Conservation (phyloP, 371 early-diverging fungal genomes). For the Syncephalastrum sp. region DNA sequence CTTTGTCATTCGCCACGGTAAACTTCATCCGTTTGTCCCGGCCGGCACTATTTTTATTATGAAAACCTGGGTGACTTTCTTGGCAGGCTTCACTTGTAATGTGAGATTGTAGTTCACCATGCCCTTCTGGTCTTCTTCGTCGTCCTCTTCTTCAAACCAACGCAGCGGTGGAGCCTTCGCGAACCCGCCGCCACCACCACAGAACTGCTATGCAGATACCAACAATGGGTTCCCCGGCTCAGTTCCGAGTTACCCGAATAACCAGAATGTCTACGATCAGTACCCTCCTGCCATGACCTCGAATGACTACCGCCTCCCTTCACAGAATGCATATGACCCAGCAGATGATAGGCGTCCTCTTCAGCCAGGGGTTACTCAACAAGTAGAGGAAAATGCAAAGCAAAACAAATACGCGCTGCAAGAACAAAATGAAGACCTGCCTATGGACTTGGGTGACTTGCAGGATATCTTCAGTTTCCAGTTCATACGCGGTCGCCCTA, state of each 20-base stretch:
- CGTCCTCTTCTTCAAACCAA: too few species aligned
- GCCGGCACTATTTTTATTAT: too few species aligned
- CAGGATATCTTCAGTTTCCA: slow-evolving; percentile 35
- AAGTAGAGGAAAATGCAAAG: not conserved
- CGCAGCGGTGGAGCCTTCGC: too few species aligned
- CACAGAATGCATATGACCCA: not conserved
- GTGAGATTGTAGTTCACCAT: too few species aligned
- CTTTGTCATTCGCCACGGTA: too few species aligned
- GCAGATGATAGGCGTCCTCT: too few species aligned
- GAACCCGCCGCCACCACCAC: slow-evolving; percentile 1
- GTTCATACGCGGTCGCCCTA: slow-evolving; percentile 32
- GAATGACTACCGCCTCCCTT: not conserved
- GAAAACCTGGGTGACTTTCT: too few species aligned
- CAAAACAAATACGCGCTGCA: slow-evolving; percentile 11
- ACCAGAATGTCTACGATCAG: slow-evolving; percentile 2
- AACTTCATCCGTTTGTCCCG: too few species aligned
- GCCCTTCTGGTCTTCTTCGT: too few species aligned
- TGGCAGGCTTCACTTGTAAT: too few species aligned
- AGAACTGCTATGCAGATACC: slow-evolving; percentile 16
- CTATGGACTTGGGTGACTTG: slow-evolving; percentile 30
- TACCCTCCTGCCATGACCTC: slow-evolving; percentile 3
- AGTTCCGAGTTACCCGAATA: too few species aligned
- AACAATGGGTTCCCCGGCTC: not conserved
- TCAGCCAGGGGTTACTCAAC: too few species aligned
- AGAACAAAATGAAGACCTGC: slow-evolving; percentile 28